Conservation (phyloP, 495 filamentous ascomycete species). For the Aspergillus bertholletiae region DNA sequence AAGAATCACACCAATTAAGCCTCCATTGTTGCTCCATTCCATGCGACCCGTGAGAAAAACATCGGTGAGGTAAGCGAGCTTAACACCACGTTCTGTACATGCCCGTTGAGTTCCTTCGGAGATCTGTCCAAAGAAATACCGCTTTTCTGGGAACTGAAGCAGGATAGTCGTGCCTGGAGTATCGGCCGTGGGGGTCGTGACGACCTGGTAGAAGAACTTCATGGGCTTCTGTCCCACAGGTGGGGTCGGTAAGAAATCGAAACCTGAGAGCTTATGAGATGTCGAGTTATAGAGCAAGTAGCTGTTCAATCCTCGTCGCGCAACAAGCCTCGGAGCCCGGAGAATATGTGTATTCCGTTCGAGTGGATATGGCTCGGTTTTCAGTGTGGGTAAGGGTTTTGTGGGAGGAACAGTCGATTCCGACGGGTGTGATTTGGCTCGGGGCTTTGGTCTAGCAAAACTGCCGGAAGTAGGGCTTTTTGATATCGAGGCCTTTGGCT, state of each 20-base stretch:
- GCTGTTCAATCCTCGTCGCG: neutral
- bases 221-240: conserved; percentile 41
- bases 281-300: conserved; percentile 29
- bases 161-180: conserved; percentile 75
- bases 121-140: conserved; percentile 85
- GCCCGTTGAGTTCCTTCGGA: conserved; percentile 84
- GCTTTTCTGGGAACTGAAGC: conserved; percentile 72
- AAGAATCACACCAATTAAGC: conserved; percentile 78
- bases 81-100: conserved; percentile 58
- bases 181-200: conserved; percentile 85
- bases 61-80: conserved; percentile 59
- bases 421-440: neutral
- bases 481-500: neutral
- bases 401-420: neutral
- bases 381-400: neutral
- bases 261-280: conserved; percentile 8
- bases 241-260: conserved; percentile 1
- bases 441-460: neutral
- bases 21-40: conserved; percentile 73
- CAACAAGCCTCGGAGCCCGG: conserved; percentile 4
- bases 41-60: conserved; percentile 77
- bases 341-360: conserved; percentile 2
- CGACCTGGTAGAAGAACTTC: conserved; percentile 66
- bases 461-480: neutral
- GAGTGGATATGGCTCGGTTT: neutral